Evolutionary conservation across 345 rosid species (phyloP).

Genomic region (Euclidium syriacum): DNA sequence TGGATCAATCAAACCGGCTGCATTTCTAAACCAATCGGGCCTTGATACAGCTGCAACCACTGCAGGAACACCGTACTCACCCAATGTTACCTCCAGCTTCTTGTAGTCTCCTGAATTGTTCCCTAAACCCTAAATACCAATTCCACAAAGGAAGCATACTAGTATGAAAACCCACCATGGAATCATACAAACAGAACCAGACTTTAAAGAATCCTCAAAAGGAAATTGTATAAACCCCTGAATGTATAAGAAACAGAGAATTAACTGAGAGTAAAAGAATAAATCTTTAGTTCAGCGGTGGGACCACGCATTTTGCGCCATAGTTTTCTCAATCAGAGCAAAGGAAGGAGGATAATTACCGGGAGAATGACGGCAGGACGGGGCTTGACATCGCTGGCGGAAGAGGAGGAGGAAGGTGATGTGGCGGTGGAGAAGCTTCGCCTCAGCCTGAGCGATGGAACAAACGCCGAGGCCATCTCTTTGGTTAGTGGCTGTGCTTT

Average conservation of each 20-base stretch:
- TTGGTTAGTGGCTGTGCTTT: conserved; percentile 22
- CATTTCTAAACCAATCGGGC: conserved; percentile 87
- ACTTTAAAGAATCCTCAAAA: not conserved
- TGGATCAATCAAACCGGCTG: conserved; percentile 79
- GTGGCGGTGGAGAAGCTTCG: conserved; percentile 25
- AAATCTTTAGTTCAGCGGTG: not conserved
- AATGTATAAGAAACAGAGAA: not conserved
- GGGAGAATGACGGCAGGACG: conserved; percentile 94
- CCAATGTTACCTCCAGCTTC: conserved; percentile 52
- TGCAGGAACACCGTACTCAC: conserved; percentile 56
- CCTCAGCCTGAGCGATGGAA: conserved; percentile 37
- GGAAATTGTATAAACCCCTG: not conserved
- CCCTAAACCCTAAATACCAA: conserved; percentile 63
- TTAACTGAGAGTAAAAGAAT: not conserved
- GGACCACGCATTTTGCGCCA: not conserved
- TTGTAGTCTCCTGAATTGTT: conserved; percentile 79
- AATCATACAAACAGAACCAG: not conserved
- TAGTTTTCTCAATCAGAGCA: not conserved
- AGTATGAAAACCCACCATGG: not conserved
- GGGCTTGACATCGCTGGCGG: conserved; percentile 1
- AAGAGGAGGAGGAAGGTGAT: conserved; percentile 26
- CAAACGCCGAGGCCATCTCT: conserved; percentile 43
- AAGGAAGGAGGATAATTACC: conserved; percentile 30
- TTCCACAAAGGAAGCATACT: not conserved
- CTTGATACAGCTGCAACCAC: conserved; percentile 78